These are phyloP conservation scores for Camellia oleifera DNA, from an alignment of 179 eudicot species.

Conservation along the genomic window DNA sequence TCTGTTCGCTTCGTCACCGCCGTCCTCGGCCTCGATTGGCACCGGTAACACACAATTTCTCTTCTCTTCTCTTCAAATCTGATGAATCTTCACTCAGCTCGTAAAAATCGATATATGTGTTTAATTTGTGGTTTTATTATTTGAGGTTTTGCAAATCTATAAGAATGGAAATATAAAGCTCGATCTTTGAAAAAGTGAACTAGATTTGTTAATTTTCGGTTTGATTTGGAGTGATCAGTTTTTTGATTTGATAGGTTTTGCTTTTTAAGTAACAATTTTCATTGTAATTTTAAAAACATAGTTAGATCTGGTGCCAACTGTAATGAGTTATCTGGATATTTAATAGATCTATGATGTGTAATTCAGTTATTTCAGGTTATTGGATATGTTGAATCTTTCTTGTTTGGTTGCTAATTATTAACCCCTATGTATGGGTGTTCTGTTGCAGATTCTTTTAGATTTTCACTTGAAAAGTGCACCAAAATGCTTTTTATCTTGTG, in stretches of 20 bases:
- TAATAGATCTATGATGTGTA: neutral
- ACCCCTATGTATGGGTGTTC: neutral
- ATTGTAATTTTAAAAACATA: neutral
- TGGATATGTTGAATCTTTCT: neutral
- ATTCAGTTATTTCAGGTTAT: neutral
- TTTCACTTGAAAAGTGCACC: neutral
- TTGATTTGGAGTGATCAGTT: constrained; percentile 18
- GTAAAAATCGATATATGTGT: neutral
- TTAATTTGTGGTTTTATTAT: constrained; percentile 3
- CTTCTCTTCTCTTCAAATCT: too few species aligned
- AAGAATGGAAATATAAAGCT: neutral
- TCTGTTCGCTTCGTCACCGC: constrained; percentile 90
- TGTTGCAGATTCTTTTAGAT: neutral
- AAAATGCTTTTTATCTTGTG: neutral
- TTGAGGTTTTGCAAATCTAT: neutral
- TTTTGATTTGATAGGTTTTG: neutral
- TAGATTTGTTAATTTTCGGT: neutral
- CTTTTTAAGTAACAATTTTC: neutral
- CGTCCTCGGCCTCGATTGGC: constrained; percentile 94
- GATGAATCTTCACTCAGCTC: neutral
- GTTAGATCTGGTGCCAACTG: neutral
- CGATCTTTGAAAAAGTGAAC: too few species aligned
- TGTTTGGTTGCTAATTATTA: neutral
- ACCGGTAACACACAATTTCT: constrained; percentile 38
- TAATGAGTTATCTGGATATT: neutral